Evolutionary conservation across 2,329 filamentous ascomycete species (phyloP).

Genomic region (Sarocladiaceae sp.): DNA sequence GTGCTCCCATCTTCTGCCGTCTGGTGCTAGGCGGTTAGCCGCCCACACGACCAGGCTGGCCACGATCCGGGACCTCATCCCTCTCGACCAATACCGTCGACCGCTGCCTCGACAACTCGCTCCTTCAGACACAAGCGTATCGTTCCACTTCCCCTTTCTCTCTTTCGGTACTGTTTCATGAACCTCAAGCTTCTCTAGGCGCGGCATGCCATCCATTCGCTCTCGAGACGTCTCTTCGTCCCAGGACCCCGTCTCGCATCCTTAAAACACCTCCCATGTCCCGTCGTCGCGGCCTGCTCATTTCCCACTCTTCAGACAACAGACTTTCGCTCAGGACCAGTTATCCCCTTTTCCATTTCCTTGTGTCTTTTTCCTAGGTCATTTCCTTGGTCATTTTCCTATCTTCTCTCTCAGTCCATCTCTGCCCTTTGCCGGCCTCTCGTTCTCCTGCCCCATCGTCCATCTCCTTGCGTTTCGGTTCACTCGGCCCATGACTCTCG

Average conservation of each 20-base stretch:
- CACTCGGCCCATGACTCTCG: slow-evolving; percentile 1
- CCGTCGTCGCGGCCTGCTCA: slow-evolving; percentile 12
- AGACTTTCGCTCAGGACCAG: slow-evolving; percentile 13
- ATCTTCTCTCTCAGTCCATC: slow-evolving; percentile 14
- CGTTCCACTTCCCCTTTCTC: slow-evolving; percentile 42
- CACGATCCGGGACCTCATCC: slow-evolving; percentile 19
- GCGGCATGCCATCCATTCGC: slow-evolving; percentile 20
- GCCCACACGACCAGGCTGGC: slow-evolving; percentile 43
- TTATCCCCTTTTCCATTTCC: slow-evolving; percentile 18
- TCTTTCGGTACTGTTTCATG: slow-evolving; percentile 23
- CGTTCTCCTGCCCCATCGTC: slow-evolving; percentile 2
- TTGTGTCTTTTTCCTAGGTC: slow-evolving; percentile 20
- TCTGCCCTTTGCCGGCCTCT: slow-evolving; percentile 5
- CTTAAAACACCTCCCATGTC: slow-evolving; percentile 16
- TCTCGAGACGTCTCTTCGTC: slow-evolving; percentile 2
- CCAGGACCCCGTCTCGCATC: slow-evolving; percentile 11
- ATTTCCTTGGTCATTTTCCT: slow-evolving; percentile 20
- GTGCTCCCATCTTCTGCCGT: not conserved
- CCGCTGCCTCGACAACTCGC: slow-evolving; percentile 31
- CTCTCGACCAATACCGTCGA: slow-evolving; percentile 41
- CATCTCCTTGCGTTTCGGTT: not conserved
- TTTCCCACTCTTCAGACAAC: slow-evolving; percentile 14
- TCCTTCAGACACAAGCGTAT: slow-evolving; percentile 42
- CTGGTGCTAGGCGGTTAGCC: slow-evolving; percentile 25
- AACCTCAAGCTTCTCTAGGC: slow-evolving; percentile 20